Evolutionary conservation across 169 alveolate species (phyloP).

Genomic region (Plasmodium ovale): DNA sequence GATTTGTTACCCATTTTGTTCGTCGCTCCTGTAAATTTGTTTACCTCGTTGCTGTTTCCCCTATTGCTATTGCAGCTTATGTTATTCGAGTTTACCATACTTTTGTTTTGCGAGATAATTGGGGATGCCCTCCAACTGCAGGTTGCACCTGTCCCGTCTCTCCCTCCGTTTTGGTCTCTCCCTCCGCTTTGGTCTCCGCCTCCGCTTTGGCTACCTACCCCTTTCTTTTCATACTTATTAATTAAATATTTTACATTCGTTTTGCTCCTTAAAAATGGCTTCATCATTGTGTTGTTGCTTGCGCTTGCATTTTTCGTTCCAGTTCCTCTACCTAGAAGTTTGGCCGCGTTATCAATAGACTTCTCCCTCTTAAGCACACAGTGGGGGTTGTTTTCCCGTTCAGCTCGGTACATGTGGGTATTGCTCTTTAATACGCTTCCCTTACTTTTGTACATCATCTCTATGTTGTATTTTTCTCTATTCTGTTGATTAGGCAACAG

Average conservation of each 20-base stretch:
- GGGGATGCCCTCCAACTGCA: background rate
- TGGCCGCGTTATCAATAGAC: constrained; percentile 18
- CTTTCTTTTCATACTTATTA: constrained; percentile 33
- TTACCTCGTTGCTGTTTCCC: background rate
- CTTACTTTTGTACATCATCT: background rate
- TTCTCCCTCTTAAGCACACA: constrained; percentile 9
- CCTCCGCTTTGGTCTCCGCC: too few species aligned
- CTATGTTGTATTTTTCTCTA: background rate
- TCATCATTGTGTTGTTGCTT: background rate
- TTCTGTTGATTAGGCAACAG: background rate
- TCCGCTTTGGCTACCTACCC: too few species aligned
- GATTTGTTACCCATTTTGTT: background rate
- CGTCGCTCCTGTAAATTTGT: background rate
- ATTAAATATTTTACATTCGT: constrained; percentile 35
- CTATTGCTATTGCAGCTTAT: background rate
- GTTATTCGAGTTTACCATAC: background rate
- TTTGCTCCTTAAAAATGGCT: constrained; percentile 44
- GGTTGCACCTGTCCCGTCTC: background rate
- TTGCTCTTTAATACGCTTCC: background rate
- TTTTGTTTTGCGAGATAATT: background rate
- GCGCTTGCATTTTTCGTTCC: background rate
- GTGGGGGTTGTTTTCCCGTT: constrained; percentile 4
- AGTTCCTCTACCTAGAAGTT: background rate
- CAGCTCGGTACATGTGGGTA: background rate
- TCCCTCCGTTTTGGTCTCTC: too few species aligned